Conservation (phyloP, 148 eudicot genomes). For the Silene latifolia region DNA sequence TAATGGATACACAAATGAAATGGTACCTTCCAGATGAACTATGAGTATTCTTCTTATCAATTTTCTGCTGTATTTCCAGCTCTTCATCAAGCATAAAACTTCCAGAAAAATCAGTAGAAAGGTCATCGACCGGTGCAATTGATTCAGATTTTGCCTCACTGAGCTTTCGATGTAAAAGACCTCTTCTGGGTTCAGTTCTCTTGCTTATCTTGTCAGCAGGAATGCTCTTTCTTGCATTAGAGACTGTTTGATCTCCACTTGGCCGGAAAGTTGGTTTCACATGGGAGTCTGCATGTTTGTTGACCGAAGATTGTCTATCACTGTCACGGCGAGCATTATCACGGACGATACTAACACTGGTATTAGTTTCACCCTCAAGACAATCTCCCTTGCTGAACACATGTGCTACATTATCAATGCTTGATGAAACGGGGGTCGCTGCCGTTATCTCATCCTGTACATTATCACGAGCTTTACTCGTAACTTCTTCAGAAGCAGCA, state of each 20-base stretch:
- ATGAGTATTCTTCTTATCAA: constrained; percentile 30
- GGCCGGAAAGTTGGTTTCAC: constrained; percentile 23
- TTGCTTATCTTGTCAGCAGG: constrained; percentile 17
- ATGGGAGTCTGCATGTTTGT: constrained; percentile 21
- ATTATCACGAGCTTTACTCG: constrained; percentile 21
- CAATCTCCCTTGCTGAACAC: constrained; percentile 19
- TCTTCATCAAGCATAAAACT: constrained; percentile 97
- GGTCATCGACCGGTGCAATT: constrained; percentile 38
- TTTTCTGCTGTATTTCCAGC: constrained; percentile 62
- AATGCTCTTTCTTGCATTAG: constrained; percentile 8
- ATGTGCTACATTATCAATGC: constrained; percentile 20
- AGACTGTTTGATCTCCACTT: constrained; percentile 12
- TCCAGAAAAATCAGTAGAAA: constrained; percentile 52
- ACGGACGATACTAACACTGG: constrained; percentile 15
- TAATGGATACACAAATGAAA: constrained; percentile 6
- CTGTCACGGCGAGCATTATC: constrained; percentile 22
- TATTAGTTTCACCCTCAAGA: constrained; percentile 12
- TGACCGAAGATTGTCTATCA: constrained; percentile 25
- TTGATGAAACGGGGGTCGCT: constrained; percentile 24
- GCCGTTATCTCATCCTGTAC: constrained; percentile 16
- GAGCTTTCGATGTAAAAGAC: constrained; percentile 20
- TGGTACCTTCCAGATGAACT: constrained; percentile 52
- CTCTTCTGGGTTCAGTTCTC: constrained; percentile 25
- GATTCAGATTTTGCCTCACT: constrained; percentile 27
- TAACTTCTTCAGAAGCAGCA: constrained; percentile 25